Evolutionary conservation across 2,329 filamentous ascomycete genomes (phyloP), one percentile per base, ranked within the genome.

Genomic region (Fusarium keratoplasticum): DNA sequence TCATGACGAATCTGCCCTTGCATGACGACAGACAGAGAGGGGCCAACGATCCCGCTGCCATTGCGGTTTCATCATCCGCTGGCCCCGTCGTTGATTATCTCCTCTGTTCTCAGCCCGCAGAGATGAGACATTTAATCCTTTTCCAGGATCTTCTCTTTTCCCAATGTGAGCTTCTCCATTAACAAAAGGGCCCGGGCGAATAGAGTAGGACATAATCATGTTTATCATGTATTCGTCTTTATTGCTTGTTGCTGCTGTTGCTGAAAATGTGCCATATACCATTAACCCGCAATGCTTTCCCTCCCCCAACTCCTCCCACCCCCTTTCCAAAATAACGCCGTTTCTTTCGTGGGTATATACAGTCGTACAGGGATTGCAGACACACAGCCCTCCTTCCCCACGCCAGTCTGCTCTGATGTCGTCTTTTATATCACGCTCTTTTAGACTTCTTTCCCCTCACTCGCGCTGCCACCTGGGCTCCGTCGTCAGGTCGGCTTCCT

Each of bases 391-490:
- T 64, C 55, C 44, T 64, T 58, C 52, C 50, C 69, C 65, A 40
- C 27, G 64, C 58, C 60, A 52, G 50, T 72, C 54, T 64, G 31
- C 27, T 58, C 52, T 54, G 50, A 38, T 35, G 52, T 60, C 59
- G 29, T 38, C 36, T 27, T 38, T 35, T 44, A n/a, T 40, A 36
- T 64, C 25, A 55, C 40, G 20, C 38, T 65, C 52, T 27, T 25
- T 52, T 38, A 18, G 7, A 31, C 6, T 7, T 36, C 7, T 36
- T 61, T n/a, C 11, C 25, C 42, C 18, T 61, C 54, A 63, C 61
- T 74, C 64, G 14, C 65, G 67, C 36, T 77, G 73, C 79, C 80
- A 78, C 60, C 71, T 78, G n/a, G 78, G 73, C 65, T 81, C 77
- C 25, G 69, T 52, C 18, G 47, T 68, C 52, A 80, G 55, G 59